A percentile compares a stretch with the other conserved stretches of the same genome.
Evolutionary conservation across 371 early-diverging fungal genomes (phyloP).

Genomic region (Amoeboaphelidium protococcarum): DNA sequence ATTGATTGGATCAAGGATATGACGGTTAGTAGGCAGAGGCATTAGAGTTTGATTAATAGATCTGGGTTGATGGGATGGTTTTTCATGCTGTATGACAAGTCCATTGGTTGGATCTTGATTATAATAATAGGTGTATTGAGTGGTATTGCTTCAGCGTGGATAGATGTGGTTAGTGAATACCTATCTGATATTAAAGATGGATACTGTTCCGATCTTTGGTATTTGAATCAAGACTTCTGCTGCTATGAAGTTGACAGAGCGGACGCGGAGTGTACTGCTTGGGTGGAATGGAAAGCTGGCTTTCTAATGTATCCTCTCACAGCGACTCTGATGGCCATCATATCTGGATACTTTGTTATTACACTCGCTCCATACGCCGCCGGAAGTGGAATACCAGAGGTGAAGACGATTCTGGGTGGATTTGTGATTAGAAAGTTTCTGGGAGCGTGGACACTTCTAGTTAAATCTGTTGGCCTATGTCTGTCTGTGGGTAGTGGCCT

Average conservation of each 20-base stretch:
- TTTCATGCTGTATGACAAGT: background rate
- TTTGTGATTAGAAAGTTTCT: constrained; percentile 71
- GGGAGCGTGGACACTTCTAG: constrained; percentile 48
- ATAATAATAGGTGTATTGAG: background rate
- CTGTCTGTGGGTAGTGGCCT: constrained; percentile 66
- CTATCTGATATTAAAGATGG: background rate
- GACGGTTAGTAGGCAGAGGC: background rate
- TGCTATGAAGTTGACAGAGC: background rate
- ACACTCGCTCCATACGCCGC: constrained; percentile 1
- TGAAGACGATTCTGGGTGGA: constrained; percentile 70
- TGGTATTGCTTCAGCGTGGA: background rate
- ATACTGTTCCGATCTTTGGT: background rate
- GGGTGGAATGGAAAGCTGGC: background rate
- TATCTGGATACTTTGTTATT: background rate
- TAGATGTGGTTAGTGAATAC: background rate
- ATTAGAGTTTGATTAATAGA: background rate
- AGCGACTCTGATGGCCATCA: background rate
- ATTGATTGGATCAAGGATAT: background rate
- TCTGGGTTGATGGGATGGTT: background rate
- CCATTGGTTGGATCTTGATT: background rate
- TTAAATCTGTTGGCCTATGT: constrained; percentile 58
- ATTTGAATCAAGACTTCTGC: background rate
- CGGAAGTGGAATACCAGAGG: constrained; percentile 2
- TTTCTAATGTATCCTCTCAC: background rate
- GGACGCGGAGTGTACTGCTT: background rate